Evolutionary conservation across 2,329 filamentous ascomycete genomes (phyloP), one percentile per base, ranked within the genome.

Genomic region (Huntiella savannae): DNA sequence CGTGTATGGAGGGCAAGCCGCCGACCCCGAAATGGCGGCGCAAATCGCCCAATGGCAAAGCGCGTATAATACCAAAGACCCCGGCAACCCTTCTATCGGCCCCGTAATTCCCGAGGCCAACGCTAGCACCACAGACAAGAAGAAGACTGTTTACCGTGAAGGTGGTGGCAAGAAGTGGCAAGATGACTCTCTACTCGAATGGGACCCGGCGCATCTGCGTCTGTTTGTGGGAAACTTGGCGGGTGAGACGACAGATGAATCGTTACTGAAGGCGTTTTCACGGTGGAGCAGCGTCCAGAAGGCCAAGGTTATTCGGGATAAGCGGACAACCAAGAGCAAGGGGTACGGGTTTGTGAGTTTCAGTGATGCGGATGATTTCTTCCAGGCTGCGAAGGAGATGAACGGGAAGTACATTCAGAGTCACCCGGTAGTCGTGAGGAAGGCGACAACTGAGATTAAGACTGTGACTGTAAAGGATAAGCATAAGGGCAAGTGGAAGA

Each of bases 321-420:
- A 95, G 68, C 78, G 86, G 50, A 94, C 88, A 1, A 91, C 82
- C 47, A 98, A 98, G 65, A 92, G 83, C 57, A 93, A 91, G 60
- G 91, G 88, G 0, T 98, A 84, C 59, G 91, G 91, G 2, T 98
- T 98, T 58, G 87, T 98, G 47, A 91, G 84, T 62, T 96, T 98
- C 64, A 81, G 79, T 55, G 83, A 95, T 58, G 83, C 86, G 28
- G 91, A 98, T 60, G 87, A 95, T 57, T 96, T 92, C 60, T 96
- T 98, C 68, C 77, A 84, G 56, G 88, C 91, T 1, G 88, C 86
- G 56, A 86, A 91, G 64, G 88, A 96, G 65, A 96, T 96, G 91
- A 83, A 95, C 57, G 87, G 87, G 55, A 96, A 98, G 65, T 98
- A 98, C 63, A 96, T 98, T 58, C 88, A 93, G 56, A 95, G 86